Base-by-base conservation (phyloP, 352 stramenopile species). In the Globisporangium mamillatum region DNA sequence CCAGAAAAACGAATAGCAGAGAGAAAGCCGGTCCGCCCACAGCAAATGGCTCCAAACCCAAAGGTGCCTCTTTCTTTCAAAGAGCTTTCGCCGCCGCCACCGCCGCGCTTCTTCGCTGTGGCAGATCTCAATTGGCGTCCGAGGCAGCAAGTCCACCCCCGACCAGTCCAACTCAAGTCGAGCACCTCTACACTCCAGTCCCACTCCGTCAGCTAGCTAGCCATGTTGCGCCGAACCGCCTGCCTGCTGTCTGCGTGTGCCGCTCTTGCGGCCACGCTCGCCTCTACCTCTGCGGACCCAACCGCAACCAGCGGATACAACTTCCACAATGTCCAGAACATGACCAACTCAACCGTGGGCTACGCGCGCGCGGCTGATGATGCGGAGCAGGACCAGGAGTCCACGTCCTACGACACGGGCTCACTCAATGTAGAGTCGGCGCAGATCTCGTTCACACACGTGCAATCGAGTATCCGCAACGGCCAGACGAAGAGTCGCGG, bases 391-490 rank as follows among this genome's bases (percentile, higher is more conserved):
- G 38, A 46, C 10, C 38, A 46, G 38, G 12, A 46, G 12, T 46
- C 38, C 38, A 12, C 38, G 38, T 46, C 38, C 38, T 46, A 46
- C 38, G 38, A 50, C 14, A 50, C 41, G 41, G 41, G 16, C 41
- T 50, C 41, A 7, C 16, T 50, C 41, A 3, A 8, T 9, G 41
- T 50, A n/a, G 41, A 50, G 16, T n/a, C 41, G 41, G 41, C 41
- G 16, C 41, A 50, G 41, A 50, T 50, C 41, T 50, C 41, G 41
- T 50, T 50, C 24, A 50, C 48, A 9, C 86, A 94, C 63, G 64
- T 94, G 4, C 77, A 91, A 70, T 73, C 75, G 38, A 67, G 71
- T 29, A 93, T 95, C 68, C 85, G 85, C 56, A 70, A 71, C 24
- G 87, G 85, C 2, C 61, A 67, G 12, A 76, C 77, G 4, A 73